Base-by-base conservation (phyloP, 1,284 basidiomycete species). In the Earliella scabrosa region DNA sequence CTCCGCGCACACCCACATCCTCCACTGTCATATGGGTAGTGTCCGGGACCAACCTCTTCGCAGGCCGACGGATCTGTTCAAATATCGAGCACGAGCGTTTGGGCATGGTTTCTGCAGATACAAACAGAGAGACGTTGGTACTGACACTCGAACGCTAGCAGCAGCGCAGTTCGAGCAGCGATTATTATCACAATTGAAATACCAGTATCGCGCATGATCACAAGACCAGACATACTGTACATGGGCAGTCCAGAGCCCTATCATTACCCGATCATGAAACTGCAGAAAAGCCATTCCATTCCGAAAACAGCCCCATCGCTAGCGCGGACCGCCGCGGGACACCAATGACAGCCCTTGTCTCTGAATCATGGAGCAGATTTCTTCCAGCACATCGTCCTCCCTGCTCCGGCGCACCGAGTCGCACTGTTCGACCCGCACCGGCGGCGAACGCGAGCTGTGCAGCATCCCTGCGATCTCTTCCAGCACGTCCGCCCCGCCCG, bases 391-490 rank as follows among this genome's bases (percentile, higher is more conserved):
- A 31, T 59, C 58, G 35, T 54, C 36, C 52, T 41, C 48, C 40
- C 32, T 29, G 31, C 27, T 24, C 23, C 2, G 40, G 6, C 27
- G 27, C 45, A n/a, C 4, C 20, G n/a, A 4, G 23, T 4, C 7
- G 16, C 36, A 39, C 8, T 5, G 24, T 35, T 16, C 32, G 24
- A n/a, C 16, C 16, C 40, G 41, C 1, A 61, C 10, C 9, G 52
- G 35, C 50, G 59, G 52, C 31, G 13, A n/a, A 13, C 50, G 49
- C 36, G 59, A 45, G 18, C 13, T 27, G 39, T 7, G 1, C 31
- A 58, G 35, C 59, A 58, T 54, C 43, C 50, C 43, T 52, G n/a
- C 20, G 24, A 61, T 61, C 38, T 61, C 59, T 5, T 55, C 45
- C 21, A 61, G 24, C 21, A 58, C 55, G 50, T 60, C 58, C 23